Evolutionary conservation across 305 asterid species (phyloP).

Genomic region (Caryopteris hybrid): DNA sequence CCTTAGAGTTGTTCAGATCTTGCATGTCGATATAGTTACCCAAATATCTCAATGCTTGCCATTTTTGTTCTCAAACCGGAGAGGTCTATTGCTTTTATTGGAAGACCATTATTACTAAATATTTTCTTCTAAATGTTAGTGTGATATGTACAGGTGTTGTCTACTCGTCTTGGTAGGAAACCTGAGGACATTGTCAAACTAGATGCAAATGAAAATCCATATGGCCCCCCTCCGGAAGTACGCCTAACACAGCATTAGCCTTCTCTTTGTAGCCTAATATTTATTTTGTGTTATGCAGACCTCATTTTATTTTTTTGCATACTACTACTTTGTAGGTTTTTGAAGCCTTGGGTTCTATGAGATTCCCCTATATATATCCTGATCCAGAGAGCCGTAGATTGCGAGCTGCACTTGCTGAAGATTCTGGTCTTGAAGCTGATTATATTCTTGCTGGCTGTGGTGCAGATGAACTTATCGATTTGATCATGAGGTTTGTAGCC

Average conservation of each 20-base stretch:
- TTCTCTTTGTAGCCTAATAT: background rate
- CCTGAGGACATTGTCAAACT: constrained; percentile 92
- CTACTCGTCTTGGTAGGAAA: constrained; percentile 85
- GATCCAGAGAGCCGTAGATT: constrained; percentile 93
- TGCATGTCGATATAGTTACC: background rate
- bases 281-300: background rate
- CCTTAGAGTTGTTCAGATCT: background rate
- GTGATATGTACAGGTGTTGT: constrained; percentile 57
- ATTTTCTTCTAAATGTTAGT: constrained; percentile 4
- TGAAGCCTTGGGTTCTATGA: constrained; percentile 80
- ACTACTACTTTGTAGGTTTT: constrained; percentile 54
- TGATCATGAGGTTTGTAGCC: constrained; percentile 75
- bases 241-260: constrained; percentile 16
- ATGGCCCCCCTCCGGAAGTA: constrained; percentile 99
- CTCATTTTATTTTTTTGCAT: background rate
- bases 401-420: constrained; percentile 91
- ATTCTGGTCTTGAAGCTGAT: constrained; percentile 86
- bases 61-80: background rate
- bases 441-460: constrained; percentile 91
- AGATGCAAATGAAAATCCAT: constrained; percentile 96
- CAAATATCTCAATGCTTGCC: background rate
- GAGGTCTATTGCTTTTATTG: background rate
- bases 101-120: background rate
- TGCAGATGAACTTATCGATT: constrained; percentile 95
- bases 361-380: constrained; percentile 91